A percentile compares a stretch with the other conserved stretches of the same genome.
Conservation (phyloP, 2,329 filamentous ascomycete genomes). For the Trichoderma arundinaceum region DNA sequence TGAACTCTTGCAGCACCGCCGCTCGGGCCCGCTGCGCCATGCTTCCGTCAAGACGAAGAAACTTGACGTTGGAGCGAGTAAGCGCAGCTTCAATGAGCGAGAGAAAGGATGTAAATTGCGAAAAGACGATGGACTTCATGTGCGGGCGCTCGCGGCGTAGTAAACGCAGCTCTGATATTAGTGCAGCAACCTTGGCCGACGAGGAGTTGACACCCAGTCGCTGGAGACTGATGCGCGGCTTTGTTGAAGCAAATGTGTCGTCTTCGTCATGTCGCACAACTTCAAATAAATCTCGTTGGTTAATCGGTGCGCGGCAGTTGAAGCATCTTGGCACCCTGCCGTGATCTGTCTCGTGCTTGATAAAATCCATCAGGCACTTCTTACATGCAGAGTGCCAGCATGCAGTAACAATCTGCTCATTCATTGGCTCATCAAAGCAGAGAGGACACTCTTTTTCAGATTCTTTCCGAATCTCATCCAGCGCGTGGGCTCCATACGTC, state of each 20-base stretch:
- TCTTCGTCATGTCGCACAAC: conserved; percentile 79
- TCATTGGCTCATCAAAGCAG: conserved; percentile 94
- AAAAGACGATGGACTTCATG: conserved; percentile 92
- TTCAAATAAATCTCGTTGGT: conserved; percentile 85
- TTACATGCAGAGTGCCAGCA: conserved; percentile 99
- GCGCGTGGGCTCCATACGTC: conserved; percentile 79
- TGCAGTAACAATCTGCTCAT: conserved; percentile 89
- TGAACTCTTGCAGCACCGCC: conserved; percentile 77
- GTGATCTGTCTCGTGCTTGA: conserved; percentile 82
- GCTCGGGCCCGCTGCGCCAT: conserved; percentile 87
- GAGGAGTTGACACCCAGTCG: conserved; percentile 68
- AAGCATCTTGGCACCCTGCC: conserved; percentile 82
- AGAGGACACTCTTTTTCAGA: conserved; percentile 90
- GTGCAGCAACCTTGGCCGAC: conserved; percentile 84
- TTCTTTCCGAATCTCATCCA: conserved; percentile 90
- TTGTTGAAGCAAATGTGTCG: conserved; percentile 48
- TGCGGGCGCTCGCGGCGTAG: conserved; percentile 68
- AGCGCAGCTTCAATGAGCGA: conserved; percentile 87
- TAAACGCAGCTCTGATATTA: conserved; percentile 75
- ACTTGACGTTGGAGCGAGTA: conserved; percentile 70
- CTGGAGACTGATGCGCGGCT: conserved; percentile 64
- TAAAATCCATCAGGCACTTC: conserved; percentile 87
- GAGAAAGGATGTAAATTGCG: conserved; percentile 96
- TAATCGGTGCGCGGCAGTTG: conserved; percentile 85
- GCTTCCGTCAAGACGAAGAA: conserved; percentile 87